These are phyloP conservation scores for Carallia brachiata DNA, from an alignment of 345 rosid species.

Conservation along the genomic window DNA sequence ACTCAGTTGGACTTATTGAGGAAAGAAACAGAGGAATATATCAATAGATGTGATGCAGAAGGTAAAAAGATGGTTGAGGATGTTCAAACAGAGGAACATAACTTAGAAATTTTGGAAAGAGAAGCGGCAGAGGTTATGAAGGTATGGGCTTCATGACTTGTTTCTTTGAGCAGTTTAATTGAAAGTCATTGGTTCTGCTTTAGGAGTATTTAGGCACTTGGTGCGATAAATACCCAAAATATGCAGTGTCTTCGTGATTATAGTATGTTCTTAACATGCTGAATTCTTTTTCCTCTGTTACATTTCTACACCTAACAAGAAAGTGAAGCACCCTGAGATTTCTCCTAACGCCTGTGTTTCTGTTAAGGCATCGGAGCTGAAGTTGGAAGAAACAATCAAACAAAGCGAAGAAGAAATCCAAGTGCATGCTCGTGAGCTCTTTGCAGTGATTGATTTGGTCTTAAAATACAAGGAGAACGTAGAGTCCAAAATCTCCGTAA, in stretches of 20 bases:
- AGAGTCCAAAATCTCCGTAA: constrained; percentile 51
- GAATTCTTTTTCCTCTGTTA: background rate
- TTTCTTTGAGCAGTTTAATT: background rate
- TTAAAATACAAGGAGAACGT: constrained; percentile 64
- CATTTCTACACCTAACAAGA: background rate
- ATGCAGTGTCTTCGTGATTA: background rate
- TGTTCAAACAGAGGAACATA: constrained; percentile 47
- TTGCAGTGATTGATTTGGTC: constrained; percentile 53
- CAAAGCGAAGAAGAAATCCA: constrained; percentile 63
- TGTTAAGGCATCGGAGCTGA: constrained; percentile 37
- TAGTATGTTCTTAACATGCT: background rate
- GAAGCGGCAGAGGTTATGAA: constrained; percentile 69
- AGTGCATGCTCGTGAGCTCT: constrained; percentile 47
- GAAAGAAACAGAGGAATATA: constrained; percentile 55
- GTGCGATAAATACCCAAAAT: background rate
- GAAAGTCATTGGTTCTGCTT: background rate
- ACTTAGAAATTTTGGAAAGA: constrained; percentile 55
- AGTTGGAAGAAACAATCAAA: constrained; percentile 57
- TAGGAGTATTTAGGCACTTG: background rate
- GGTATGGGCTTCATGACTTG: constrained; percentile 31
- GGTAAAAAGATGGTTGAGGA: constrained; percentile 54
- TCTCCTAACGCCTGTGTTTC: background rate
- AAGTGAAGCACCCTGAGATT: background rate
- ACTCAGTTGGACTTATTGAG: constrained; percentile 41
- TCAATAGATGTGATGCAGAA: constrained; percentile 49